Evolutionary conservation across 2,329 filamentous ascomycete species (phyloP).

Genomic region (Cordyceps fumosorosea): DNA sequence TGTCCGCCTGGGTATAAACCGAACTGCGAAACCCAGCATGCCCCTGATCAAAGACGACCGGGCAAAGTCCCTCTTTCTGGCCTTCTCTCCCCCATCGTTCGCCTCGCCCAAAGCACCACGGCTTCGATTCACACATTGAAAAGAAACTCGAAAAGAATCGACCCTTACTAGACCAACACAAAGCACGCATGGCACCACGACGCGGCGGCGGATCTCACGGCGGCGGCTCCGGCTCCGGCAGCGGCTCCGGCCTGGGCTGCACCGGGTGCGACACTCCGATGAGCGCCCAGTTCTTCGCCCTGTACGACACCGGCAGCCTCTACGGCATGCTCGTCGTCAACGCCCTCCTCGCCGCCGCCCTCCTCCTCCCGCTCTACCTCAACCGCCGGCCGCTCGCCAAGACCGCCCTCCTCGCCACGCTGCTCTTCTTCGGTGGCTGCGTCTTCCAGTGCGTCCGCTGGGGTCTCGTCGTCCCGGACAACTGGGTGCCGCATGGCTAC

Average conservation of each 20-base stretch:
- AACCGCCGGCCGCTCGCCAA: background rate
- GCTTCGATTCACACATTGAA: background rate
- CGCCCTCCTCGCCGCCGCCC: background rate
- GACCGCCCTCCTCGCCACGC: background rate
- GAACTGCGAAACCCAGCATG: no score
- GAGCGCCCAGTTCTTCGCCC: background rate
- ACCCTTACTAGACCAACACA: background rate
- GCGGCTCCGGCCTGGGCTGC: background rate
- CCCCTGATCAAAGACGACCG: no score
- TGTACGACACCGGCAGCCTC: background rate
- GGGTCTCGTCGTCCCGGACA: background rate
- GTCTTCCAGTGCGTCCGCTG: conserved; percentile 7
- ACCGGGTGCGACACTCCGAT: background rate
- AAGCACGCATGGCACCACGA: background rate
- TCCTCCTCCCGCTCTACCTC: background rate
- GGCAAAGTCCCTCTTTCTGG: no score
- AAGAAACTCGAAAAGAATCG: no score
- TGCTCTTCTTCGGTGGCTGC: background rate
- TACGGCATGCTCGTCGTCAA: background rate
- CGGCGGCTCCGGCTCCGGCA: background rate
- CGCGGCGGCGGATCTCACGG: background rate
- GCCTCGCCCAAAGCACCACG: no score
- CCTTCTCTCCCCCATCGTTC: no score
- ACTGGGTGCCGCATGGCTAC: background rate
- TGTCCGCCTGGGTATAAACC: background rate